Percentiles rank a stretch among this genome's conserved stretches.
Conservation (phyloP, 2,329 filamentous ascomycete species). For the Emericellopsis cladophorae region DNA sequence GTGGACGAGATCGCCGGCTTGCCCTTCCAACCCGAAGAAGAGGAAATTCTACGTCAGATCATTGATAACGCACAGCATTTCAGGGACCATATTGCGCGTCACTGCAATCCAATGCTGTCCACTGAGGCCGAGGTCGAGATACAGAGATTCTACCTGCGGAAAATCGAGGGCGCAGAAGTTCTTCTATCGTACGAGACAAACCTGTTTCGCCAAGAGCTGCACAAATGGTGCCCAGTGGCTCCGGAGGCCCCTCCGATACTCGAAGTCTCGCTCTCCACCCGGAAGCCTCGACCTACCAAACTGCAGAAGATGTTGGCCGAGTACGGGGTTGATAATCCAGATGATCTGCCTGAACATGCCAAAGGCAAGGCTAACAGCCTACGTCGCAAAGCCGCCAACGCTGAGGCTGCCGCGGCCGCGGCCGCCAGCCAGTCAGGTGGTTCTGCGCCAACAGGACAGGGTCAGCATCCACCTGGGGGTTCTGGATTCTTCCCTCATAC, state of each 20-base stretch:
- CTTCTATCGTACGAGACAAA: conserved; percentile 90
- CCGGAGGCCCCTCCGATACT: conserved; percentile 75
- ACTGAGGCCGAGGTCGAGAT: conserved; percentile 80
- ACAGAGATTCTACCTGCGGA: conserved; percentile 88
- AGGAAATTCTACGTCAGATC: conserved; percentile 74
- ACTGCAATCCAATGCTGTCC: conserved; percentile 69
- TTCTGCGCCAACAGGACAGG: not conserved
- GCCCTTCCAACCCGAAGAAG: conserved; percentile 93
- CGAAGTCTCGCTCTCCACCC: conserved; percentile 77
- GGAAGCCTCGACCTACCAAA: conserved; percentile 93
- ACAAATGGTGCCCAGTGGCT: conserved; percentile 88
- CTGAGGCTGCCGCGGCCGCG: conserved; percentile 34
- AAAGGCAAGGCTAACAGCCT: conserved; percentile 64
- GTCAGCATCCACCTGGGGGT: not conserved
- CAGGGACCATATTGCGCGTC: conserved; percentile 66
- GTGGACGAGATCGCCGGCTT: conserved; percentile 68
- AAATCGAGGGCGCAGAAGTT: conserved; percentile 94
- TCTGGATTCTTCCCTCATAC: not conserved
- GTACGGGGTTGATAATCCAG: conserved; percentile 78
- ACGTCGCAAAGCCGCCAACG: conserved; percentile 57
- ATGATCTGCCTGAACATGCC: conserved; percentile 75
- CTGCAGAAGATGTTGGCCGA: conserved; percentile 88
- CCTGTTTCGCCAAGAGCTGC: conserved; percentile 88
- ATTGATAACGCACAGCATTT: conserved; percentile 77
- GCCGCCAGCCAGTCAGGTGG: conserved; percentile 3